Conservation (phyloP, 129 eudicot species). For the Helianthus tuberosus region DNA sequence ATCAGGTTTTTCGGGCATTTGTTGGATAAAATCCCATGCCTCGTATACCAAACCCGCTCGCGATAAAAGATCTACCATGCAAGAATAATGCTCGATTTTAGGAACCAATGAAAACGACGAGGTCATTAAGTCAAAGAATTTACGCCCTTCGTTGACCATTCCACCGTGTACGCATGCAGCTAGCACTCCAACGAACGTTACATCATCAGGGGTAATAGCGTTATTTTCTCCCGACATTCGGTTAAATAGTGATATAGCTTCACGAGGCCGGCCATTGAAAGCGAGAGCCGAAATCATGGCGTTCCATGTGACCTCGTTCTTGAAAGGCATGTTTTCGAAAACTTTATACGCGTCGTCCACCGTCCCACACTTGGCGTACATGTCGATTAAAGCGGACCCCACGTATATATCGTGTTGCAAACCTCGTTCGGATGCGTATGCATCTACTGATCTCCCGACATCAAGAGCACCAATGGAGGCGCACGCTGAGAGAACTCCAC, state of each 20-base stretch:
- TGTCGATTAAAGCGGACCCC: conserved; percentile 73
- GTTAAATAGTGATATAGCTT: conserved; percentile 58
- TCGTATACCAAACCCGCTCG: conserved; percentile 74
- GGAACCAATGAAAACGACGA: conserved; percentile 57
- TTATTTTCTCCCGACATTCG: conserved; percentile 45
- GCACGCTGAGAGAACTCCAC: conserved; percentile 71
- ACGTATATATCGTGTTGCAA: conserved; percentile 58
- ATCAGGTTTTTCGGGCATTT: conserved; percentile 85
- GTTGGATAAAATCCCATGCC: conserved; percentile 81
- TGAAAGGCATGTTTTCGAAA: conserved; percentile 53
- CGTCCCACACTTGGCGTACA: conserved; percentile 78
- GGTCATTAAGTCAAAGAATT: conserved; percentile 54
- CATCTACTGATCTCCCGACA: conserved; percentile 54
- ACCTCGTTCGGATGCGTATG: conserved; percentile 63
- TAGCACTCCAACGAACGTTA: conserved; percentile 66
- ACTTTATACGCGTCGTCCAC: conserved; percentile 54
- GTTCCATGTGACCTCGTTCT: conserved; percentile 70
- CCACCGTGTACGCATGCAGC: conserved; percentile 90
- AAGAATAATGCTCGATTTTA: conserved; percentile 79
- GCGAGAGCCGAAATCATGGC: conserved; percentile 82
- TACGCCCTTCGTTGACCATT: conserved; percentile 69
- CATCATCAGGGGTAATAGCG: conserved; percentile 51
- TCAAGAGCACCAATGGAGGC: conserved; percentile 80
- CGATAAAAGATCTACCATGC: conserved; percentile 88
- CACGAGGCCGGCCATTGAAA: conserved; percentile 66